Conservation (phyloP, 2,329 filamentous ascomycete genomes). For the Bipolaris bicolor region DNA sequence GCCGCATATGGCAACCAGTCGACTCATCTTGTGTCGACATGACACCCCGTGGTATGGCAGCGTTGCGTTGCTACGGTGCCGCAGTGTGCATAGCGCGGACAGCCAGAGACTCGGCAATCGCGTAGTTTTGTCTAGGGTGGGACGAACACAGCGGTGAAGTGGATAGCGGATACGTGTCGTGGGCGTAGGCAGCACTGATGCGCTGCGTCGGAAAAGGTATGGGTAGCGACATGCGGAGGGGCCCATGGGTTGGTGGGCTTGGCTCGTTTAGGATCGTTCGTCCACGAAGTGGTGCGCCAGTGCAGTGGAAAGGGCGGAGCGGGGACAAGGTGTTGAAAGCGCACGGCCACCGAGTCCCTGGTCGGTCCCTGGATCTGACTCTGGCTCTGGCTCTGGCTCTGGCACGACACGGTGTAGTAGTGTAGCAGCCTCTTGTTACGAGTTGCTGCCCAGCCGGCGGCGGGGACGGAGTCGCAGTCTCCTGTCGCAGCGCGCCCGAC, state of each 20-base stretch:
- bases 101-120: conserved; percentile 6
- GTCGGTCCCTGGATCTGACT: conserved; percentile 10
- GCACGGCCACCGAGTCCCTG: conserved; percentile 11
- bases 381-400: neutral
- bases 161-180: conserved; percentile 17
- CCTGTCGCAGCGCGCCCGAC: neutral
- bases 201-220: conserved; percentile 4
- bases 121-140: conserved; percentile 18
- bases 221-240: neutral
- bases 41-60: conserved; percentile 13
- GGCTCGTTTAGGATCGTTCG: conserved; percentile 21
- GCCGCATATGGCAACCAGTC: conserved; percentile 5
- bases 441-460: neutral
- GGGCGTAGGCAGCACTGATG: conserved; percentile 16
- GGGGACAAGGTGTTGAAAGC: conserved; percentile 16
- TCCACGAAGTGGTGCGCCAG: conserved; percentile 11
- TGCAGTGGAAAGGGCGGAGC: conserved; percentile 18
- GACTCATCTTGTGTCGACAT: conserved; percentile 19
- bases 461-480: neutral
- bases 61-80: conserved; percentile 21
- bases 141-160: conserved; percentile 29
- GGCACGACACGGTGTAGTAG: neutral
- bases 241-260: conserved; percentile 5
- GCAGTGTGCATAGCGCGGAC: conserved; percentile 14
- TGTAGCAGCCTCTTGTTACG: neutral